Evolutionary conservation across 306 rosid genomes (phyloP), one percentile per base, ranked within the genome.

Genomic region (Amphicarpaea edgeworthii): DNA sequence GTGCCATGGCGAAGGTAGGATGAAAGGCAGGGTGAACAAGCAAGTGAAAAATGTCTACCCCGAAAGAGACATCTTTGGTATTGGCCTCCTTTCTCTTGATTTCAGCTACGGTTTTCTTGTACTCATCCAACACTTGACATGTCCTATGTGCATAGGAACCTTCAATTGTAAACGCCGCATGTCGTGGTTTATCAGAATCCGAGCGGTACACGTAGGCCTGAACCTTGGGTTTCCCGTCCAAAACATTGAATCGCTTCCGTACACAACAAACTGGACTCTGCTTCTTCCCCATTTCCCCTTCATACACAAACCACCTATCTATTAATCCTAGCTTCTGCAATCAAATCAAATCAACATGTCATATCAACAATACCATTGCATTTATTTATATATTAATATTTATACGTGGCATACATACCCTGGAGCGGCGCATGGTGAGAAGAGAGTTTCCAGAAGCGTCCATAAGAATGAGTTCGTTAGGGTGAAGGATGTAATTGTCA

Each of bases 1-100:
- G 81, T 60, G 90, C 95, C 98, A 94, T 94, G 7, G 96, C 98
- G 68, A 92, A 85, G 19, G 68, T 85, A 43, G 92, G 79, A 85
- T 92, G 90, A 73, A 92, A 88, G 0, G 87, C 91, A 1, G 96
- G 90, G 9, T 83, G 83, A 71, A 90, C 91, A 73, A 88, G 51
- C 81, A 94, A 76, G 59, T 87, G 90, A 73, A 94, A 94, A 81
- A 94, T 91, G 51, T 94, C 97, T 3, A 70, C 26, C 38, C 98
- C 98, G 59, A 85, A 94, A 21, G 93, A 87, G 8, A 83, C 86
- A 12, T 91, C 82, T 46, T 88, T 88, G 32, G 37, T 76, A 15
- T 61, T 65, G 34, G 88, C 77, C 54, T 90, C 87, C 47, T 95
- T 95, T 83, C 86, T 87, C 86, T 72, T 95, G 78, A 89, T 89